Percentiles rank a stretch among this genome's conserved stretches.
Evolutionary conservation across 2,329 filamentous ascomycete genomes (phyloP).

Genomic region (Hyphodiscus sp.): DNA sequence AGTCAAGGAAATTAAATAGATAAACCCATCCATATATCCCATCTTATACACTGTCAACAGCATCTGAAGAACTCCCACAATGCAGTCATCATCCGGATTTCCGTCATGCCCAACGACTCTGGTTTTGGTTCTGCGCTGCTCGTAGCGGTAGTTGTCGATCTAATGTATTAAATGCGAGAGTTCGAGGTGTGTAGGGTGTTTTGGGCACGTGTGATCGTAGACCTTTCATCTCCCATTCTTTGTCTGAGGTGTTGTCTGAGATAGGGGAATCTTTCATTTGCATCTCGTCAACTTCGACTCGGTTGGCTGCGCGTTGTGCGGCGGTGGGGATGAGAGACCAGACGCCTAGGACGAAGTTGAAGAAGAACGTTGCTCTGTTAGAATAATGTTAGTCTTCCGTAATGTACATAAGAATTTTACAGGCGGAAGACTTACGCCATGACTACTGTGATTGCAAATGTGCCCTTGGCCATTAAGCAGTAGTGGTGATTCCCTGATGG

Average conservation of each 20-base stretch:
- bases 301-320: slow-evolving; percentile 39
- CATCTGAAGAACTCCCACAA: not conserved
- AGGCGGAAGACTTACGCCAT: slow-evolving; percentile 54
- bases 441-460: slow-evolving; percentile 56
- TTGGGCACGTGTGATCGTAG: slow-evolving; percentile 34
- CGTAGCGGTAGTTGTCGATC: slow-evolving; percentile 51
- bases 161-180: slow-evolving; percentile 59
- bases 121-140: slow-evolving; percentile 6
- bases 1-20: not conserved
- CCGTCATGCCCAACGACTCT: slow-evolving; percentile 5
- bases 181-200: slow-evolving; percentile 57
- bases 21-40: not conserved
- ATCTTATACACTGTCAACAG: not conserved
- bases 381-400: slow-evolving; percentile 2
- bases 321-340: slow-evolving; percentile 43
- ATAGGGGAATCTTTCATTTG: slow-evolving; percentile 31
- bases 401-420: slow-evolving; percentile 1
- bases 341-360: slow-evolving; percentile 52
- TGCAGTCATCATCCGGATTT: not conserved
- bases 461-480: slow-evolving; percentile 62
- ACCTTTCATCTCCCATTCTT: slow-evolving; percentile 52
- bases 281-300: slow-evolving; percentile 44
- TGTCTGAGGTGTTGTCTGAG: slow-evolving; percentile 36
- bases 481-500: slow-evolving; percentile 47
- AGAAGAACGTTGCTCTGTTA: slow-evolving; percentile 50